Base-by-base conservation (phyloP, 2,329 filamentous ascomycete genomes). In the Penicillium griseofulvum region DNA sequence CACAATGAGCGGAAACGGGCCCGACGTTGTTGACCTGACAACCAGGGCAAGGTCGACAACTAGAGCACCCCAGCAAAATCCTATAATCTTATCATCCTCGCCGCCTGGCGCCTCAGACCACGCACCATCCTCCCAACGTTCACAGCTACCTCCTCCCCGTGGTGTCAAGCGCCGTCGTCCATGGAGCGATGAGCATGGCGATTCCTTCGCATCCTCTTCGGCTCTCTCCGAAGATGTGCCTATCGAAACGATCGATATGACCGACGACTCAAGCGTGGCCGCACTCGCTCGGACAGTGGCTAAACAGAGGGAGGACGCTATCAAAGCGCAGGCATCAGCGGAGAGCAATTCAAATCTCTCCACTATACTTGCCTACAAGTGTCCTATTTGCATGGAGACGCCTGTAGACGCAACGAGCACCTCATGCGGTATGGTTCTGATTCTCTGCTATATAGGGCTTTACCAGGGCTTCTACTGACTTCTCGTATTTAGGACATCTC, bases 301-400 rank as follows among this genome's bases (percentile, higher is more conserved):
- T 44, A 83, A 81, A 64, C 81, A 48, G 51, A 68, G 33, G 60
- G 67, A 17, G 66, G 24, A 41, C 29, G 34, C 36, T 3, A 41
- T 41, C n/a, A 31, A 38, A 28, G 28, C 44, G 2, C 36, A 36
- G 28, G 22, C 33, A 2, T 16, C 29, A 6, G 24, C 11, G 7
- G 33, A 33, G 8, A 28, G n/a, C 3, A 22, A 28, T 6, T 14
- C 38, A 28, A 42, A 31, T 1, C 37, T 44, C 11, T 74, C 74
- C 34, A 63, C 73, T 34, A 74, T 81, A 60, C 80, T 72, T 22
- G 78, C 70, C 5, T 80, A 80, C 65, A 82, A 75, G 57, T 87
- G 84, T 66, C 83, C 85, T 42, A 83, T 87, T 22, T 87, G 84
- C 70, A 82, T 87, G 81, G 84, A 87, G 60, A 78, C 74, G 4